Evolutionary conservation across 768 basidiomycete genomes (phyloP).

Genomic region (Ramaria rubella): DNA sequence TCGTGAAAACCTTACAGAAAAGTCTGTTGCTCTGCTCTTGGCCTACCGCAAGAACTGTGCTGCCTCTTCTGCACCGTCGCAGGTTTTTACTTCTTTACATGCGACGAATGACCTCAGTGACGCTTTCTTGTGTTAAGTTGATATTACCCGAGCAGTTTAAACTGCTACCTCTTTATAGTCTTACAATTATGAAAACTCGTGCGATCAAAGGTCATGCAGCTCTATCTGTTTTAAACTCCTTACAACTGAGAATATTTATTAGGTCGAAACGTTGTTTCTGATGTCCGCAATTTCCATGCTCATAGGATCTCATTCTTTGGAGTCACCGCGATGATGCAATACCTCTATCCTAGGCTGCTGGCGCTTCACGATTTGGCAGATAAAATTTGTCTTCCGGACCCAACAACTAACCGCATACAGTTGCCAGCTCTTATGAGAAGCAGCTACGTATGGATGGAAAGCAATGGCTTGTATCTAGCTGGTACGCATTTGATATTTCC

Average conservation of each 20-base stretch:
- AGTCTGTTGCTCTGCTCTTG: constrained; percentile 71
- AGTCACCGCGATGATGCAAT: constrained; percentile 61
- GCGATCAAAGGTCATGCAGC: constrained; percentile 74
- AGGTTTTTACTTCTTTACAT: constrained; percentile 34
- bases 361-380: constrained; percentile 82
- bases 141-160: constrained; percentile 93
- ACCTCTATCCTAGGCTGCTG: constrained; percentile 83
- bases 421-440: constrained; percentile 76
- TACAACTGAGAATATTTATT: neutral
- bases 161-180: constrained; percentile 71
- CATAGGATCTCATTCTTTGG: constrained; percentile 68
- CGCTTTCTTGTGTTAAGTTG: constrained; percentile 65
- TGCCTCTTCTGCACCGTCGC: constrained; percentile 63
- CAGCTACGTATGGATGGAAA: constrained; percentile 83
- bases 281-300: constrained; percentile 83
- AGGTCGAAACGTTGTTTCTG: constrained; percentile 88
- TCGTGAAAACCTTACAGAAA: constrained; percentile 77
- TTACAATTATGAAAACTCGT: constrained; percentile 83
- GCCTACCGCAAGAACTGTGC: constrained; percentile 90
- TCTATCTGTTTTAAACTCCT: constrained; percentile 8
- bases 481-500: constrained; percentile 41
- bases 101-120: neutral
- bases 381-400: constrained; percentile 60
- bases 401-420: constrained; percentile 47
- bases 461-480: constrained; percentile 86